Conservation (phyloP, 2,329 filamentous ascomycete genomes). For the Ophidiomyces ophidiicola region DNA sequence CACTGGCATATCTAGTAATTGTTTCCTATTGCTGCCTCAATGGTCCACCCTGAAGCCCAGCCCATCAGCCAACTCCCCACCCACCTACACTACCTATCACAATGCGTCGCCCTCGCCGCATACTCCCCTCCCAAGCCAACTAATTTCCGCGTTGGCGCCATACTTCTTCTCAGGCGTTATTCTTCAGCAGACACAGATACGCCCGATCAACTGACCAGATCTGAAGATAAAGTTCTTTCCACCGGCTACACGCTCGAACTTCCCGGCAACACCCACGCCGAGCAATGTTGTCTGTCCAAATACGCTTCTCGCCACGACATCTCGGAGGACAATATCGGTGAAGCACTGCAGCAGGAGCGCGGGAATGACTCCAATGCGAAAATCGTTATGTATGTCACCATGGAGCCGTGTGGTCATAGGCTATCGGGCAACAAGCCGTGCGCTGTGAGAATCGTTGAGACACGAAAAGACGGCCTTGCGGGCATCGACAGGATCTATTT, state of each 20-base stretch:
- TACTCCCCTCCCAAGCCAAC: constrained; percentile 75
- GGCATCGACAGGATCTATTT: constrained; percentile 70
- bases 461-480: constrained; percentile 20
- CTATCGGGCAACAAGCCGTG: constrained; percentile 42
- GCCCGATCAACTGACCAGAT: background rate
- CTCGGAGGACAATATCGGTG: constrained; percentile 25
- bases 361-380: constrained; percentile 29
- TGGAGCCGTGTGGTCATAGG: constrained; percentile 47
- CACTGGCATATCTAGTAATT: too few species aligned
- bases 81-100: constrained; percentile 47
- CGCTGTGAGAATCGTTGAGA: constrained; percentile 60
- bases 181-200: constrained; percentile 18
- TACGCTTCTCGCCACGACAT: constrained; percentile 28
- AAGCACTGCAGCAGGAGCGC: constrained; percentile 26
- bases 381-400: constrained; percentile 72
- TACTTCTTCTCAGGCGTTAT: constrained; percentile 47
- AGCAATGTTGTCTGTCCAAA: constrained; percentile 83
- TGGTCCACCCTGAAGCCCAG: constrained; percentile 11
- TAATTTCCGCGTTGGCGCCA: constrained; percentile 88
- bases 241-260: constrained; percentile 87
- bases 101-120: constrained; percentile 62
- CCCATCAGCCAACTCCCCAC: constrained; percentile 15
- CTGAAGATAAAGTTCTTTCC: constrained; percentile 47
- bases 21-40: background rate
- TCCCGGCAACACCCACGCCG: constrained; percentile 86